These are phyloP conservation scores for Apiotrichum veenhuisii DNA, from an alignment of 1,284 basidiomycete species.

Conservation along the genomic window DNA sequence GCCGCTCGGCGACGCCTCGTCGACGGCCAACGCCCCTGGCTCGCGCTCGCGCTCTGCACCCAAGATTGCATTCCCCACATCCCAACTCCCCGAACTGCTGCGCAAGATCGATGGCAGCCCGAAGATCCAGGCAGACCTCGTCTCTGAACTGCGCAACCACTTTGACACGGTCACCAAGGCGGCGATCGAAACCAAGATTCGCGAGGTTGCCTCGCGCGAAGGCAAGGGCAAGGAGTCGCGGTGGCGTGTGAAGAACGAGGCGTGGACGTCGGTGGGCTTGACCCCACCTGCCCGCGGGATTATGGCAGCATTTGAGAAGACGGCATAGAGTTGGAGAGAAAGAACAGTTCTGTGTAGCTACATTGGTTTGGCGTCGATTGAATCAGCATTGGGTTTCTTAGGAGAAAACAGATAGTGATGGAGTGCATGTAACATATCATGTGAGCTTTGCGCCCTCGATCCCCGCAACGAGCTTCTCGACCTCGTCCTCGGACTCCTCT, in stretches of 20 bases:
- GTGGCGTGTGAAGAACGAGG: constrained; percentile 43
- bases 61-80: constrained; percentile 38
- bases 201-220: constrained; percentile 40
- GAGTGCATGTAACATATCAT: constrained; percentile 5
- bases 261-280: constrained; percentile 10
- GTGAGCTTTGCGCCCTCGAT: constrained; percentile 21
- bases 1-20: constrained; percentile 21
- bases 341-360: neutral
- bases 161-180: constrained; percentile 44
- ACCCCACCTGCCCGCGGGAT: constrained; percentile 1
- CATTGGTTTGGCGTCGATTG: neutral
- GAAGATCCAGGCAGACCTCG: constrained; percentile 35
- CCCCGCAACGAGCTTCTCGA: constrained; percentile 33
- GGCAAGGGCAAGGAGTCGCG: constrained; percentile 36
- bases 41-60: constrained; percentile 16
- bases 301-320: neutral
- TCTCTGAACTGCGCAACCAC: constrained; percentile 32
- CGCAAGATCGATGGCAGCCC: constrained; percentile 38
- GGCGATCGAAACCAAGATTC: constrained; percentile 46
- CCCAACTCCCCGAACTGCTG: constrained; percentile 38
- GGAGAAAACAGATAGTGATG: neutral
- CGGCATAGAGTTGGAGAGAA: neutral
- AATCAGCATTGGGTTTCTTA: neutral
- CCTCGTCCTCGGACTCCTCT: constrained; percentile 31
- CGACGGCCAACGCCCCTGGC: constrained; percentile 5